A percentile compares a stretch with the other conserved stretches of the same genome.
Conservation (phyloP, 139 green algal genomes). For the Micractinium sp. region DNA sequence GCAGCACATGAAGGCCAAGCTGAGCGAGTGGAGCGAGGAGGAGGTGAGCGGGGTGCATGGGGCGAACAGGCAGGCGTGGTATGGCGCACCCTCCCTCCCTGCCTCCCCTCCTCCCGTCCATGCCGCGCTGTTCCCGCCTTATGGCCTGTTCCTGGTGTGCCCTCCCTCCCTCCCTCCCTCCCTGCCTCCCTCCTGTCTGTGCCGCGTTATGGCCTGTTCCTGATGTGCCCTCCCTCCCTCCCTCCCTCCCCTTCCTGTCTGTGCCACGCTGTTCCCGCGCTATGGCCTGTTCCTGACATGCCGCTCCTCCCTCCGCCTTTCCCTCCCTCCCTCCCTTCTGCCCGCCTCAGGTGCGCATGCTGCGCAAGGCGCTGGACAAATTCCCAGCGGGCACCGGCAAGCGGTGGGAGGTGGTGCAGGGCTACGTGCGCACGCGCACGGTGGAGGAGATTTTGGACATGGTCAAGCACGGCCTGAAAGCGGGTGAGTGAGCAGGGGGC, state of each 20-base stretch:
- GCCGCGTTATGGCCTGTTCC: too few species aligned
- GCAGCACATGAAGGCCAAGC: slow-evolving; percentile 33
- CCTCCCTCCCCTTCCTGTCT: not conserved
- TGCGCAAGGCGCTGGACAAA: slow-evolving; percentile 92
- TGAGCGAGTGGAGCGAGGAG: slow-evolving; percentile 53
- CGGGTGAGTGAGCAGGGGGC: slow-evolving; percentile 10
- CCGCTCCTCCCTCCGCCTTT: not conserved
- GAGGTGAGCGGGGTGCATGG: slow-evolving; percentile 33
- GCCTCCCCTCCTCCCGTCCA: not conserved
- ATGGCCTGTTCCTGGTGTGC: not conserved
- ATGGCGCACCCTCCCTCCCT: too few species aligned
- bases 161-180: not conserved
- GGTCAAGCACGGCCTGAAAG: slow-evolving; percentile 79
- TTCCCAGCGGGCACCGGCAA: slow-evolving; percentile 88
- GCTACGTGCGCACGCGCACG: slow-evolving; percentile 82
- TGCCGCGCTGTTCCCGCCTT: not conserved
- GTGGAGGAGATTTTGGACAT: slow-evolving; percentile 89
- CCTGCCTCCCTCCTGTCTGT: not conserved
- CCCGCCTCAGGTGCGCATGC: slow-evolving; percentile 79
- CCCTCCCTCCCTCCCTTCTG: not conserved
- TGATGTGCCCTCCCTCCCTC: too few species aligned
- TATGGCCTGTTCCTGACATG: not conserved
- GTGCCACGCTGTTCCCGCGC: not conserved
- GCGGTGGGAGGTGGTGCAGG: slow-evolving; percentile 81
- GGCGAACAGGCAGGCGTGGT: too few species aligned